Evolutionary conservation across 208 protist species (phyloP).

Genomic region (Trypanosoma melophagium): DNA sequence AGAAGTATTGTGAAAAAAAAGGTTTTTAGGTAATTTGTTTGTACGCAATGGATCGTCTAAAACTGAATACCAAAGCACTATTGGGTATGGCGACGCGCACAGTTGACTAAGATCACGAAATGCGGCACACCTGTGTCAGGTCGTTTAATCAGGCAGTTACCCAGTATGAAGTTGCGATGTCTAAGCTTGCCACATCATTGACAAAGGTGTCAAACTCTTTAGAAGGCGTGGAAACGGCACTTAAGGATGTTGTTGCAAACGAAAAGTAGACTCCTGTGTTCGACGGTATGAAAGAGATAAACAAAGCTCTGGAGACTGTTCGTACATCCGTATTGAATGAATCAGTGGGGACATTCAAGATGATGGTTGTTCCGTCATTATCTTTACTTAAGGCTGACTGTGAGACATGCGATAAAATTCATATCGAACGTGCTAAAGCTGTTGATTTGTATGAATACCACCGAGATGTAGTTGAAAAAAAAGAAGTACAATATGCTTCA

Average conservation of each 20-base stretch:
- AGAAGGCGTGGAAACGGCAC: slow-evolving; percentile 18
- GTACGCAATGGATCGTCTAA: slow-evolving; percentile 13
- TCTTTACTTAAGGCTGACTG: slow-evolving; percentile 10
- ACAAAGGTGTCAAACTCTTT: slow-evolving; percentile 6
- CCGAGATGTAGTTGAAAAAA: slow-evolving; percentile 24
- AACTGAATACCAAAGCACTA: slow-evolving; percentile 17
- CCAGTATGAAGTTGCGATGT: slow-evolving; percentile 18
- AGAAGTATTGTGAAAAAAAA: neutral
- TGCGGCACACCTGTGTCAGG: slow-evolving; percentile 17
- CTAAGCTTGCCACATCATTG: slow-evolving; percentile 6
- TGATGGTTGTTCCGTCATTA: slow-evolving; percentile 3
- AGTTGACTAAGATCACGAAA: slow-evolving; percentile 22
- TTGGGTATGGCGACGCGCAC: slow-evolving; percentile 23
- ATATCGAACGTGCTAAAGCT: slow-evolving; percentile 22
- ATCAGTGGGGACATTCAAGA: slow-evolving; percentile 8
- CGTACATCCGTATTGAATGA: neutral
- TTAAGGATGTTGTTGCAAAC: slow-evolving; percentile 16
- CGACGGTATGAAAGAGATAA: slow-evolving; percentile 16
- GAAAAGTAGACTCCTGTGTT: slow-evolving; percentile 18
- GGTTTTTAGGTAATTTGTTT: neutral
- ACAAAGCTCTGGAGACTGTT: neutral
- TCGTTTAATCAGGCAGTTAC: slow-evolving; percentile 12
- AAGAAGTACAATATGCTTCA: slow-evolving; percentile 22
- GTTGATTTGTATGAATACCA: slow-evolving; percentile 26
- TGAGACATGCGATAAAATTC: slow-evolving; percentile 13